Base-by-base conservation (phyloP, 2,329 filamentous ascomycete genomes). In the Teratosphaeria epicoccoides region DNA sequence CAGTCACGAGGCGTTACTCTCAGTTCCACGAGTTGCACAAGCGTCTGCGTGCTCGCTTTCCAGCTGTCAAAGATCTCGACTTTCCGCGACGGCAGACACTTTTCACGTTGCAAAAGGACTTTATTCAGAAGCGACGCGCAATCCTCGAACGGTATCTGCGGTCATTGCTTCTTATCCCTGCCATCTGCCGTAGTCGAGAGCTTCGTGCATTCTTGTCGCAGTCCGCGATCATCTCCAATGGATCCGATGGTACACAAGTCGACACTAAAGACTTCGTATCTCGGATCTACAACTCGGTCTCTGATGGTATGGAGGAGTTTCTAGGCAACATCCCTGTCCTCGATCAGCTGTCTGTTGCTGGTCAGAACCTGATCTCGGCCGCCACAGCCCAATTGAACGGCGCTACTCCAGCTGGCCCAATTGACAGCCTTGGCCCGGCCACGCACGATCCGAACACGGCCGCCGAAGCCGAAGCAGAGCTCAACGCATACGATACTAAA, bases 281-380 rank as follows among this genome's bases (percentile, higher is more conserved):
- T 0, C 83, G 93, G 4, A 82, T 98, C 46, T 98, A 97, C 71
- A 94, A 94, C 66, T 97, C 91, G 0, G 91, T 98, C 22, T 87
- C 91, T 0, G 93, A 98, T 65, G 93, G 94, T 28, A 94, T 98
- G 85, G 93, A 98, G 66, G 93, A 98, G 61, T 94, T 98, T 50
- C 75, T 98, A 3, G 93, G 93, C 51, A 97, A 95, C 65, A 91
- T 97, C 43, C 88, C 93, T 1, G 90, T 96, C 0, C 78, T 98
- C 25, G 93, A 98, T 62, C 93, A 97, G 66, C 80, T 98, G 6
- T 95, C 90, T 0, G 80, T 89, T 1, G 90, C 93, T 6, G 91
- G 91, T 0, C 91, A 97, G 66, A 96, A 90, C 62, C 78, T 97
- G 47, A 85, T 93, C 52, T 85, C 86, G 0, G 87, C 87, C 26